Conservation (phyloP, 345 rosid species). For the Euphorbia lathyris region DNA sequence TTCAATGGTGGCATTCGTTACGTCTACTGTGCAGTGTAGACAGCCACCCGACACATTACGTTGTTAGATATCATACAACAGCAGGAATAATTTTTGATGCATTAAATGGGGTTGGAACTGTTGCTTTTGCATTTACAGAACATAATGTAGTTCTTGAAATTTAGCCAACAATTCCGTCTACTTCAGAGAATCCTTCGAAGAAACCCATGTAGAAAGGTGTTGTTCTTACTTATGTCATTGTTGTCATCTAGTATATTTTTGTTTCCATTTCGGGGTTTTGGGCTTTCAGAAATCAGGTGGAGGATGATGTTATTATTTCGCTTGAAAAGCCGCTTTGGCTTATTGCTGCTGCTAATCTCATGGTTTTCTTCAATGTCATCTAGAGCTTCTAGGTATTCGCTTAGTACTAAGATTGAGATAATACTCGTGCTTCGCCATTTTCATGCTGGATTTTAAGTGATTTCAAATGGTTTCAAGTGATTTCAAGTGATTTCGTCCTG, state of each 20-base stretch:
- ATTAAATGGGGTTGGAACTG: conserved; percentile 35
- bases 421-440: no score
- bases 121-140: conserved; percentile 60
- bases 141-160: conserved; percentile 66
- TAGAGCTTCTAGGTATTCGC: conserved; percentile 59
- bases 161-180: conserved; percentile 59
- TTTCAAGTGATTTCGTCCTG: no score
- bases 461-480: no score
- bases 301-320: conserved; percentile 53
- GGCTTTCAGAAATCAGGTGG: no score
- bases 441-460: no score
- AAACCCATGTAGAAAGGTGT: conserved; percentile 63
- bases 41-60: background rate
- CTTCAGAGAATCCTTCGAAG: conserved; percentile 49
- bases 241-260: conserved; percentile 39
- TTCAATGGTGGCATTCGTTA: conserved; percentile 17
- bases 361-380: conserved; percentile 51
- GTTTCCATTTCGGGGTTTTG: conserved; percentile 45
- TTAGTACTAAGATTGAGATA: no score
- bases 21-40: conserved; percentile 8
- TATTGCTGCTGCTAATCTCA: conserved; percentile 39
- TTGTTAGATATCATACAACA: background rate
- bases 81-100: conserved; percentile 18
- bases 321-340: conserved; percentile 41
- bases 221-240: conserved; percentile 38